Conservation (phyloP, 441 rosid species). For the Eruca vesicaria region DNA sequence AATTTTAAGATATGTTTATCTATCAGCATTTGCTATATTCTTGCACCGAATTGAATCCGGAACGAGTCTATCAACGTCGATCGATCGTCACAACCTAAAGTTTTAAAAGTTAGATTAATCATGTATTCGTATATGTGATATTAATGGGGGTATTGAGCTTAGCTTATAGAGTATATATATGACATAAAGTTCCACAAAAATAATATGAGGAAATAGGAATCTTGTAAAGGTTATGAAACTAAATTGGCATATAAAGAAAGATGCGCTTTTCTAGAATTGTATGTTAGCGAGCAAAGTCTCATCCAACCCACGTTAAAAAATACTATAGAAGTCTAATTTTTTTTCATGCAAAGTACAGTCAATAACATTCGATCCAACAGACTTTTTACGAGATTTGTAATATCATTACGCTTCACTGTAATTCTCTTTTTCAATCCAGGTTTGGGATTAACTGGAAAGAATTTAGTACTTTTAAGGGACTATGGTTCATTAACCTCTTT, state of each 20-base stretch:
- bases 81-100: background rate
- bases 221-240: conserved; percentile 18
- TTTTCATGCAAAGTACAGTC: background rate
- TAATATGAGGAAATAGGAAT: background rate
- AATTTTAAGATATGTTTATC: background rate
- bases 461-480: background rate
- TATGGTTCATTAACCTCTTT: background rate
- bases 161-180: background rate
- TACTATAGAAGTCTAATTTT: background rate
- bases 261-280: background rate
- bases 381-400: background rate
- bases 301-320: background rate
- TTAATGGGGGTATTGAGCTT: background rate
- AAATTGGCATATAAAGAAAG: conserved; percentile 14
- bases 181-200: background rate
- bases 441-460: background rate
- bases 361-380: background rate
- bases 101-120: background rate
- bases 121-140: background rate
- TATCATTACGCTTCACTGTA: background rate
- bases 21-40: background rate
- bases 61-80: conserved; percentile 1
- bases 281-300: conserved; percentile 14
- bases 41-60: background rate
- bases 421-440: background rate